A percentile compares a stretch with the other conserved stretches of the same genome.
These are phyloP conservation scores for Monosporascus sp. DNA, from an alignment of 2,329 filamentous ascomycete species.

Conservation along the genomic window DNA sequence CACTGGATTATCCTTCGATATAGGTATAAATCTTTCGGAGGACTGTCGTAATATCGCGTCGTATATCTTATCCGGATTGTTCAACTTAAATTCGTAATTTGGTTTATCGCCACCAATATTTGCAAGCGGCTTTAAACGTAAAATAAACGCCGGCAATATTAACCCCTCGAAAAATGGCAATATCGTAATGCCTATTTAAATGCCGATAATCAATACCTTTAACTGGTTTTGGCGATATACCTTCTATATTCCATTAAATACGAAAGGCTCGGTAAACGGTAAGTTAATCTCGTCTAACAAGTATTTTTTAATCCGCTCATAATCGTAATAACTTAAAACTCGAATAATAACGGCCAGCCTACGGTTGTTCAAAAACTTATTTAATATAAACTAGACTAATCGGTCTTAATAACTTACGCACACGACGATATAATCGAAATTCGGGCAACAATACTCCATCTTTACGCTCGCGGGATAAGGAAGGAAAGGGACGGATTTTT, in stretches of 20 bases:
- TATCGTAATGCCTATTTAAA: neutral
- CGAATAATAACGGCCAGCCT: neutral
- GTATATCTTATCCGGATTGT: neutral
- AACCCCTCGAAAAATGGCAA: neutral
- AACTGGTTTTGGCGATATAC: neutral
- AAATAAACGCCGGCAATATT: neutral
- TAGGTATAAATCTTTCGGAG: too few relatives aligned
- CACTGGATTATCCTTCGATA: too few relatives aligned
- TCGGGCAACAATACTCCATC: neutral
- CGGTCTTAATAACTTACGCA: neutral
- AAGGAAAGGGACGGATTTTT: too few relatives aligned
- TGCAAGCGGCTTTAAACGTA: neutral
- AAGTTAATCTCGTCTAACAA: neutral
- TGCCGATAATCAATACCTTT: neutral
- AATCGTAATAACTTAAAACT: conserved; percentile 1
- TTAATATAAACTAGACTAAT: neutral
- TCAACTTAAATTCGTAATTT: neutral
- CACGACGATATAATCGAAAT: neutral
- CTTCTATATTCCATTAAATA: neutral
- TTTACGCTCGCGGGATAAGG: neutral
- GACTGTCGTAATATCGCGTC: neutral
- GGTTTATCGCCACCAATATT: neutral
- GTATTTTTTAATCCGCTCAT: neutral
- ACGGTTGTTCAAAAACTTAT: neutral
- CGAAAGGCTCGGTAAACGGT: neutral